Conservation (phyloP, 1,139 yeast species). For the Geotrichum candidum region DNA sequence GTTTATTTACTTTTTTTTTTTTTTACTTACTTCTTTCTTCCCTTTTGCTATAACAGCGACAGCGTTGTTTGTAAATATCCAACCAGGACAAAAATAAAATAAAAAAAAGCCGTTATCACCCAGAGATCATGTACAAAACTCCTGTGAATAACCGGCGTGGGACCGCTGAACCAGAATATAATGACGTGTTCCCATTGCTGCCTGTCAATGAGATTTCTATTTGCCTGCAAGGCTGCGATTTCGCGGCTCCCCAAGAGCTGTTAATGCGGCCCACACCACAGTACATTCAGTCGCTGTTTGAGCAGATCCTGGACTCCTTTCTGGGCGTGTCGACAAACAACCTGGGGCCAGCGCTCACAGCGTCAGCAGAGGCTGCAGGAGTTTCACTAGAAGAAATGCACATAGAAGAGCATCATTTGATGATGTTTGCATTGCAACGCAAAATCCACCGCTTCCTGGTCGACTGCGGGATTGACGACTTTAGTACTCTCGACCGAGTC, state of each 20-base stretch:
- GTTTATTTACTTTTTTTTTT: neutral
- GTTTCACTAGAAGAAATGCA: conserved; percentile 26
- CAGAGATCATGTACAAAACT: neutral
- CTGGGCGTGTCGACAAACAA: conserved; percentile 53
- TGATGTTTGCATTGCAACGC: conserved; percentile 51
- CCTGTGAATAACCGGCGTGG: neutral
- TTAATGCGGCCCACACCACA: conserved; percentile 60
- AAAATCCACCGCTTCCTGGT: conserved; percentile 57
- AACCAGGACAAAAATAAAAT: too few species aligned
- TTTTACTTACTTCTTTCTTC: neutral
- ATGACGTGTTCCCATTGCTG: conserved; percentile 54
- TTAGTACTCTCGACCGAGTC: conserved; percentile 60
- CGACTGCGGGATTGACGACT: conserved; percentile 74
- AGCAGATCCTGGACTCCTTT: conserved; percentile 66
- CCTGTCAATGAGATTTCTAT: conserved; percentile 58
- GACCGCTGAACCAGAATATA: conserved; percentile 9
- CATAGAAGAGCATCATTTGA: conserved; percentile 31
- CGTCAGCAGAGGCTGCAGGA: conserved; percentile 25
- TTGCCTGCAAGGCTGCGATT: conserved; percentile 57
- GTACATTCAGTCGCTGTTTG: conserved; percentile 56
- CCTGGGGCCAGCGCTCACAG: conserved; percentile 34
- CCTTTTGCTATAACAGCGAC: neutral
- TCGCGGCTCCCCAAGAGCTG: conserved; percentile 54
- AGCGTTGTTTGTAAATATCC: too few species aligned
- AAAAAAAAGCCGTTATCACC: neutral